Percentiles rank a stretch among this genome's conserved stretches.
These are phyloP conservation scores for Lodderomyces theae DNA, from an alignment of 1,139 yeast species.

Conservation along the genomic window DNA sequence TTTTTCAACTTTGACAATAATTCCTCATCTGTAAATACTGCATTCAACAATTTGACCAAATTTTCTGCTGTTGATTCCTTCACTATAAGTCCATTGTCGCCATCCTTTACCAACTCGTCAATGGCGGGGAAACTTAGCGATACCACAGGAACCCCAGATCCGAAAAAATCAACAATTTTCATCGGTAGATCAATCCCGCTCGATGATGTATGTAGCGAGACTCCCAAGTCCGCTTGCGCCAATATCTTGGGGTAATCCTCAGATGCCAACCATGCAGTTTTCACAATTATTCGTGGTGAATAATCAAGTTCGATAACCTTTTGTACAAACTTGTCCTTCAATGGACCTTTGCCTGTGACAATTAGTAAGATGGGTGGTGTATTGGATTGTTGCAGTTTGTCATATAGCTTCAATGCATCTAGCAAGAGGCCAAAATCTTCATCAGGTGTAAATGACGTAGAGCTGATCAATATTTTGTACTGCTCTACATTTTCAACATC, in stretches of 20 bases:
- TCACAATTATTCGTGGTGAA: conserved; percentile 49
- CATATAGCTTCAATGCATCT: conserved; percentile 65
- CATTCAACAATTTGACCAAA: conserved; percentile 48
- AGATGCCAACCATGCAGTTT: conserved; percentile 71
- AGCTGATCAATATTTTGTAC: conserved; percentile 69
- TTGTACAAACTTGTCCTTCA: conserved; percentile 50
- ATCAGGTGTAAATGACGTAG: conserved; percentile 95
- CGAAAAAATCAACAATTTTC: conserved; percentile 96
- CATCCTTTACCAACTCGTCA: conserved; percentile 53
- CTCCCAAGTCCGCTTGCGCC: conserved; percentile 79
- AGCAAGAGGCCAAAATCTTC: conserved; percentile 77
- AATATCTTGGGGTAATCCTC: conserved; percentile 80
- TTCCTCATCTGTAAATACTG: conserved; percentile 42
- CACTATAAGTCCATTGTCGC: conserved; percentile 44
- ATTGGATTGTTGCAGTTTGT: conserved; percentile 23
- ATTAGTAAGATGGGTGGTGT: conserved; percentile 59
- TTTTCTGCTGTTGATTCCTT: conserved; percentile 38
- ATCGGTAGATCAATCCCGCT: conserved; percentile 95
- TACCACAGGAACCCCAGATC: conserved; percentile 91
- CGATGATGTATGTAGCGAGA: conserved; percentile 87
- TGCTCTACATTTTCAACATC: conserved; percentile 24
- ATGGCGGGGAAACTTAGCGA: conserved; percentile 75
- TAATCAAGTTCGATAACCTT: conserved; percentile 43
- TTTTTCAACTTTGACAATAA: conserved; percentile 39
- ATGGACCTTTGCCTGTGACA: conserved; percentile 95